A percentile compares a stretch with the other conserved stretches of the same genome.
These are phyloP conservation scores for Ophiostoma himal-ulmi DNA, from an alignment of 2,329 filamentous ascomycete genomes.

Conservation along the genomic window DNA sequence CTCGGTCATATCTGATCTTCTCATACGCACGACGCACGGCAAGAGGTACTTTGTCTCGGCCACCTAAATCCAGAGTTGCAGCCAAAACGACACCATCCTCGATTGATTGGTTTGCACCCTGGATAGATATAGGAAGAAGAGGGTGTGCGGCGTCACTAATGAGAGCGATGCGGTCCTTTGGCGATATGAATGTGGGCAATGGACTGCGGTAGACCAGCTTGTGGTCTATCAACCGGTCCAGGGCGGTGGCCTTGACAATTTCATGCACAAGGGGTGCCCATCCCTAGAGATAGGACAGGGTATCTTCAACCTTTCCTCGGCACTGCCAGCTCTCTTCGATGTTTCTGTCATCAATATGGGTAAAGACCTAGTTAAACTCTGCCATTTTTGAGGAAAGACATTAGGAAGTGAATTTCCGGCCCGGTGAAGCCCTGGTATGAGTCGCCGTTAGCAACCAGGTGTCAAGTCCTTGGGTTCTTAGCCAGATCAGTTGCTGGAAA, in stretches of 20 bases:
- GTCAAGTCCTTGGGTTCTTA: neutral
- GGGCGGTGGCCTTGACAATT: neutral
- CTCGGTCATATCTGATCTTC: neutral
- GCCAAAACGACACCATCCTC: neutral
- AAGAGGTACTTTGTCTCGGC: neutral
- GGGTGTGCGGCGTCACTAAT: neutral
- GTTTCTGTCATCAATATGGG: neutral
- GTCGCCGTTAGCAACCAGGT: neutral
- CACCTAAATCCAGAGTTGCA: neutral
- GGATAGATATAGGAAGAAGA: neutral
- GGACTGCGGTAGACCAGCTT: neutral
- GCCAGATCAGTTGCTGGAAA: neutral
- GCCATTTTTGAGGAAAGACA: neutral
- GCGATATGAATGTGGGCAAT: neutral
- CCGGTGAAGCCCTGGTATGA: neutral
- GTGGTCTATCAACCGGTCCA: neutral
- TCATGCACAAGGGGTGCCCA: neutral
- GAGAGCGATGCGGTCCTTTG: neutral
- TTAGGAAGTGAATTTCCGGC: neutral
- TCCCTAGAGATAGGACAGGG: neutral
- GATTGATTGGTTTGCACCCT: neutral
- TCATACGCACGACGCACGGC: neutral
- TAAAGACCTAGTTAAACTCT: neutral
- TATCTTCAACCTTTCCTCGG: neutral
- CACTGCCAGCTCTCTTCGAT: neutral